phyloP scores from a whole-genome alignment of 148 eudicot species.

The Rhododendron henanense region DNA sequence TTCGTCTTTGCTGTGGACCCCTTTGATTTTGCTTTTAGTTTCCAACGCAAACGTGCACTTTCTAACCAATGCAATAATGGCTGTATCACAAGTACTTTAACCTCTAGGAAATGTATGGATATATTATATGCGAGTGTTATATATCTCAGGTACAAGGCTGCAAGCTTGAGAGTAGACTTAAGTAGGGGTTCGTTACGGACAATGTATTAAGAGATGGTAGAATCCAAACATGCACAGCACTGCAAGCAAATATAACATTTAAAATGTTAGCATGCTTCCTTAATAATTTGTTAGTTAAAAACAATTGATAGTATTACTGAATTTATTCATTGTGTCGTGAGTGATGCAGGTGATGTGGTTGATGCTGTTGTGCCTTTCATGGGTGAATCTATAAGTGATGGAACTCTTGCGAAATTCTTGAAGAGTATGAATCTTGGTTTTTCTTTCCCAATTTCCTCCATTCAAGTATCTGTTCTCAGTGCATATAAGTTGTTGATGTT shows the following conservation, averaged over 20 bases:
- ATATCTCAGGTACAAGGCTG: neutral
- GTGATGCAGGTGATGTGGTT: constrained; percentile 55
- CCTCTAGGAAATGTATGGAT: constrained; percentile 11
- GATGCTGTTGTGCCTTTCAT: constrained; percentile 92
- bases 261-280: neutral
- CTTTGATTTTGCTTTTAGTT: neutral
- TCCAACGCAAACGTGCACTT: neutral
- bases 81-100: neutral
- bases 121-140: no score
- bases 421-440: constrained; percentile 48
- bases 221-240: neutral
- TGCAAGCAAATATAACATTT: neutral
- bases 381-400: constrained; percentile 95
- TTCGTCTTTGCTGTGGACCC: neutral
- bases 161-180: neutral
- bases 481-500: neutral
- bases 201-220: neutral
- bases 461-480: neutral
- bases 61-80: neutral
- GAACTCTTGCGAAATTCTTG: constrained; percentile 78
- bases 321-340: neutral
- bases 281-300: neutral
- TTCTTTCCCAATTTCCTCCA: neutral
- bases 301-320: no score
- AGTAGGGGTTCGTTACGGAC: neutral